Evolutionary conservation across 116 monocot genomes (phyloP).

Genomic region (Dioscorea cayenensis): DNA sequence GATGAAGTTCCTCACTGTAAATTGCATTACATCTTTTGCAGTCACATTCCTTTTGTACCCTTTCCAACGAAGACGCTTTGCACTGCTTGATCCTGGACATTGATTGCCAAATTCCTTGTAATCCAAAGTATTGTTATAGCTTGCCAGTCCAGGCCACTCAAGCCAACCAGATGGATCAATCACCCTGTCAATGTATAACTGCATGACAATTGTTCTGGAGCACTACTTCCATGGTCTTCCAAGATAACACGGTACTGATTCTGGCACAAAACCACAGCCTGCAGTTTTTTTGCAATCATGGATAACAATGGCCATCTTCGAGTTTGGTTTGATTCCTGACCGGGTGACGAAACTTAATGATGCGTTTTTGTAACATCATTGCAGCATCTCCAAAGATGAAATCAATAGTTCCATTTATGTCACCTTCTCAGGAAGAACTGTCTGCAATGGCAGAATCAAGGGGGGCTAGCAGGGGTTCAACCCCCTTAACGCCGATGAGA

Average conservation of each 20-base stretch:
- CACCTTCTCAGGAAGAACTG: too few relatives aligned
- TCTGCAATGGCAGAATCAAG: too few relatives aligned
- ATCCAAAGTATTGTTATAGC: neutral
- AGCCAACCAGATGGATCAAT: slow-evolving; percentile 1
- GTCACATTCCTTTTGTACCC: neutral
- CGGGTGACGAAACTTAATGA: slow-evolving; percentile 9
- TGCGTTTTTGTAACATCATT: slow-evolving; percentile 19
- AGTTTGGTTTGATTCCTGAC: neutral
- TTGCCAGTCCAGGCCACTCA: neutral
- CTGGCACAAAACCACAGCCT: neutral
- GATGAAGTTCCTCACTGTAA: neutral
- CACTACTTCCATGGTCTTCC: neutral
- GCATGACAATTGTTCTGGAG: slow-evolving; percentile 4
- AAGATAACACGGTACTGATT: neutral
- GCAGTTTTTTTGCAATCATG: neutral
- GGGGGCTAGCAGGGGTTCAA: too few relatives aligned
- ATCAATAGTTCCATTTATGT: too few relatives aligned
- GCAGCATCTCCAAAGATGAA: slow-evolving; percentile 13
- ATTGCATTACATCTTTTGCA: neutral
- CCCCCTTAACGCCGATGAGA: too few relatives aligned
- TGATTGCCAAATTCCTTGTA: neutral
- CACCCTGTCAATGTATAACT: neutral
- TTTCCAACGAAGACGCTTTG: neutral
- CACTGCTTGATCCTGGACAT: neutral
- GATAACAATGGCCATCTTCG: too few relatives aligned